Conservation (phyloP, 164 flowering plant genomes). For the Vitis cinerea region DNA sequence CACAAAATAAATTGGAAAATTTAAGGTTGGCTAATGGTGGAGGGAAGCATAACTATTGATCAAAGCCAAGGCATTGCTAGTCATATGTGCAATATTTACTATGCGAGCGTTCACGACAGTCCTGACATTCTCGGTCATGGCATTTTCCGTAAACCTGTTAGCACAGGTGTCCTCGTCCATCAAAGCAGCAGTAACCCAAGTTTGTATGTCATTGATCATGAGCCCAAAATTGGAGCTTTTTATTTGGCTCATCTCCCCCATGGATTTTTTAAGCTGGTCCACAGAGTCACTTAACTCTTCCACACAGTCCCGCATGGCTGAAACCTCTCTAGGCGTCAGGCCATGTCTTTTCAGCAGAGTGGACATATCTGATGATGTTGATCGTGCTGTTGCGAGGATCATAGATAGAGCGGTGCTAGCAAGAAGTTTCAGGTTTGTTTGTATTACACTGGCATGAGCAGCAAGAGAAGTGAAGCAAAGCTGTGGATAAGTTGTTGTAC, state of each 20-base stretch:
- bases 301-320: conserved; percentile 60
- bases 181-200: conserved; percentile 82
- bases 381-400: conserved; percentile 32
- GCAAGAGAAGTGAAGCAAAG: conserved; percentile 62
- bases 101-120: conserved; percentile 23
- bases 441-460: conserved; percentile 41
- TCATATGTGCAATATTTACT: conserved; percentile 38
- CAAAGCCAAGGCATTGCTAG: conserved; percentile 61
- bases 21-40: conserved; percentile 14
- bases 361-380: conserved; percentile 33
- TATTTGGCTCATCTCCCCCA: conserved; percentile 44
- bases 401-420: conserved; percentile 57
- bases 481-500: conserved; percentile 48
- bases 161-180: conserved; percentile 59
- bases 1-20: not conserved
- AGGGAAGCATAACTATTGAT: conserved; percentile 37
- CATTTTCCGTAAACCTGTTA: conserved; percentile 55
- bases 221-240: conserved; percentile 22
- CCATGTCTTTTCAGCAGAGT: conserved; percentile 29
- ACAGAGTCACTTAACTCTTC: conserved; percentile 52
- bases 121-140: conserved; percentile 35
- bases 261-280: conserved; percentile 37
- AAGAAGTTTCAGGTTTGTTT: conserved; percentile 47
- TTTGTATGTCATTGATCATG: conserved; percentile 50
- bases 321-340: conserved; percentile 35